Conservation (phyloP, 148 eudicot genomes). For the Chenopodium suecicum region DNA sequence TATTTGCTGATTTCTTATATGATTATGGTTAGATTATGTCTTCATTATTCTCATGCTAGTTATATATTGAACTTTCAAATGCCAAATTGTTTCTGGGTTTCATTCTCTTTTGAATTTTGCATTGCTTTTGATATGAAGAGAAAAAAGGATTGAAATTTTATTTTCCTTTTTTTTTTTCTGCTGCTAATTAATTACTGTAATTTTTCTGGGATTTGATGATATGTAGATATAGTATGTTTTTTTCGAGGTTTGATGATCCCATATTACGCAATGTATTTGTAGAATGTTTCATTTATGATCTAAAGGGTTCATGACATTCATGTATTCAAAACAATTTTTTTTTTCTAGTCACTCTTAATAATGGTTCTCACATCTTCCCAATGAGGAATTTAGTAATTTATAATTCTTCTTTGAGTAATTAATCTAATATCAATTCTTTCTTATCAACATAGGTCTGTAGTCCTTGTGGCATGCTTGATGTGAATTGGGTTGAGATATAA, state of each 20-base stretch:
- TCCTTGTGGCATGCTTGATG: not conserved
- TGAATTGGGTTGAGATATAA: not conserved
- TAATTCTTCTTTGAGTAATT: not conserved
- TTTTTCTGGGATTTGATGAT: no score
- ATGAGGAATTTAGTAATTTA: not conserved
- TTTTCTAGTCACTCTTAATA: not conserved
- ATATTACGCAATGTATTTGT: not conserved
- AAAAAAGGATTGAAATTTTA: not conserved
- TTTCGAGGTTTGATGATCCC: no score
- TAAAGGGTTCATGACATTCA: not conserved
- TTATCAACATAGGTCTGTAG: slow-evolving; percentile 15
- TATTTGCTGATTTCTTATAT: slow-evolving; percentile 2
- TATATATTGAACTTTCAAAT: not conserved
- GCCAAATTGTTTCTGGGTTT: slow-evolving; percentile 6
- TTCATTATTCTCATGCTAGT: not conserved
- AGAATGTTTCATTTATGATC: not conserved
- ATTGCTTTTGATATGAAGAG: not conserved
- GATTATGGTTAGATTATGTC: slow-evolving; percentile 9
- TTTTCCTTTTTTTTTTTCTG: no score
- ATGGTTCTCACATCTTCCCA: not conserved
- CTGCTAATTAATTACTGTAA: no score
- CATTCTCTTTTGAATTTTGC: not conserved
- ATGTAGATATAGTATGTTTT: no score
- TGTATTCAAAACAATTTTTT: not conserved
- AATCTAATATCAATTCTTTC: not conserved